These are phyloP conservation scores for Pestalotiopsis sp. DNA, from an alignment of 2,329 filamentous ascomycete species.

Conservation along the genomic window DNA sequence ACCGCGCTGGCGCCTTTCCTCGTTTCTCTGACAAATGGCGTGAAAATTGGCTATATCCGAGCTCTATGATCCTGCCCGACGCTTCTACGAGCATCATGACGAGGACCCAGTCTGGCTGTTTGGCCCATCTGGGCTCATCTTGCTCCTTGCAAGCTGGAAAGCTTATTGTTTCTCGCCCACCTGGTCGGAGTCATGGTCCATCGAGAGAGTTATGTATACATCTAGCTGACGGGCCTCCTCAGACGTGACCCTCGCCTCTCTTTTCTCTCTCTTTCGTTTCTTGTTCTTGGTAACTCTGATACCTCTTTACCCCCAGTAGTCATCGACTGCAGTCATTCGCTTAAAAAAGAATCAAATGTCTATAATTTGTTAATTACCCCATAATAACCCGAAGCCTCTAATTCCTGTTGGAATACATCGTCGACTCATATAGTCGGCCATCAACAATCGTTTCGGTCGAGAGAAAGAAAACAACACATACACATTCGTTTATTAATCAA, in stretches of 20 bases:
- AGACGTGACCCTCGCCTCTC: neutral
- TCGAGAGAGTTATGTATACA: neutral
- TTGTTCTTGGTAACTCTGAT: neutral
- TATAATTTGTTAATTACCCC: neutral
- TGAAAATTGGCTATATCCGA: neutral
- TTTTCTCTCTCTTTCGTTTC: neutral
- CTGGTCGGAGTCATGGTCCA: neutral
- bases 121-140: neutral
- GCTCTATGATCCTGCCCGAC: neutral
- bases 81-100: neutral
- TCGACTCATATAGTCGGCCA: neutral
- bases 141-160: neutral
- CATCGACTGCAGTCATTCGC: neutral
- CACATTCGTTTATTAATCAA: conserved; percentile 1
- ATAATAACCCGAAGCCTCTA: neutral
- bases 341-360: neutral
- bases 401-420: neutral
- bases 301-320: neutral
- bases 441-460: neutral
- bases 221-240: neutral
- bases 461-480: neutral
- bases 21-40: conserved; percentile 5
- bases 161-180: neutral
- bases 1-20: neutral
- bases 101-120: neutral